Evolutionary conservation across 352 stramenopile genomes (phyloP).

Genomic region (Pythium insidiosum): DNA sequence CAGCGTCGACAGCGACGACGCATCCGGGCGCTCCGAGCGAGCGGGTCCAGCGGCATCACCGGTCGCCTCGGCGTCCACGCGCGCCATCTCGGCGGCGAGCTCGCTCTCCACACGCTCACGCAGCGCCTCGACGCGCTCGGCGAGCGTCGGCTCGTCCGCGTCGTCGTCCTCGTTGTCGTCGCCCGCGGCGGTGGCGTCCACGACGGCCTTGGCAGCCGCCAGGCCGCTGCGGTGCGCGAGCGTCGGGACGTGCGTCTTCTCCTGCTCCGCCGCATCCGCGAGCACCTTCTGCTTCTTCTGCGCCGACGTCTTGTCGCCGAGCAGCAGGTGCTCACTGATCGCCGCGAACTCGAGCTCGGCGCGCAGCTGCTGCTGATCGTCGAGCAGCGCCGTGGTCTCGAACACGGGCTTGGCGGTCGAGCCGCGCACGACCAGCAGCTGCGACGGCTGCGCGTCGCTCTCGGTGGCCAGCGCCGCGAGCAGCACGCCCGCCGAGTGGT

Average conservation of each 20-base stretch:
- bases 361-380: conserved; percentile 56
- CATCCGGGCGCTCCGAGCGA: conserved; percentile 62
- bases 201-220: conserved; percentile 43
- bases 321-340: conserved; percentile 60
- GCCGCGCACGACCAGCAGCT: conserved; percentile 61
- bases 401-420: conserved; percentile 75
- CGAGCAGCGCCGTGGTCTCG: conserved; percentile 47
- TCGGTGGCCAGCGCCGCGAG: conserved; percentile 23
- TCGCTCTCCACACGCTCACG: conserved; percentile 70
- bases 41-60: conserved; percentile 18
- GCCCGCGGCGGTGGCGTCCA: conserved; percentile 37
- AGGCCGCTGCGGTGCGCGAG: conserved; percentile 58
- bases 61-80: conserved; percentile 31
- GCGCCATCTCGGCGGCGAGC: conserved; percentile 48
- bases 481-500: conserved; percentile 35
- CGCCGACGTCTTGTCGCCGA: conserved; percentile 29
- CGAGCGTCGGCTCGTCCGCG: conserved; percentile 57
- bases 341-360: conserved; percentile 38
- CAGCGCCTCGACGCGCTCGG: conserved; percentile 67
- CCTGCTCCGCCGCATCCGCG: conserved; percentile 22
- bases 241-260: conserved; percentile 65
- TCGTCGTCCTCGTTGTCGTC: conserved; percentile 33
- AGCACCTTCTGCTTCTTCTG: conserved; percentile 62
- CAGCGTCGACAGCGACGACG: conserved; percentile 73
- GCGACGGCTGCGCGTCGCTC: conserved; percentile 13